Base-by-base conservation (phyloP, 1,284 basidiomycete species). In the Cryptococcus neoformans region DNA sequence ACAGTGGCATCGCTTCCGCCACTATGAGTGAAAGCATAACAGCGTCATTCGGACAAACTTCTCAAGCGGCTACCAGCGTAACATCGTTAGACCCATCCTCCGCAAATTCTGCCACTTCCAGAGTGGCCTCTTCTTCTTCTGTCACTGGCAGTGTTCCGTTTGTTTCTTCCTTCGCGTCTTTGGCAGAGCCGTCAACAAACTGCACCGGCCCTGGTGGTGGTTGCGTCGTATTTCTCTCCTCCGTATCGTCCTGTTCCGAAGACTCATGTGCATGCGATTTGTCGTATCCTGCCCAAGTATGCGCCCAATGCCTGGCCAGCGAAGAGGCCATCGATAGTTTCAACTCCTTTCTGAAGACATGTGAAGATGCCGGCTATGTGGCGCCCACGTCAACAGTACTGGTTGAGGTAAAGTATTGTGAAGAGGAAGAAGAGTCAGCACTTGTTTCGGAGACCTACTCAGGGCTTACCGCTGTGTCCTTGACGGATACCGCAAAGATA, bases 291-390 rank as follows among this genome's bases (percentile, higher is more conserved):
- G 61, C 58, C 8, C 61, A 62, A 42, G 44, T 59, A 0, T 62
- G 61, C 39, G 58, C 61, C 2, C 53, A 62, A 35, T 62, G 61
- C 36, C 12, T 59, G 41, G 46, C 48, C 14, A 48, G 37, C n/a
- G 17, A 57, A 35, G 52, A 51, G 10, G 51, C 51, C 10, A 53
- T 62, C 3, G 11, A 55, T 3, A 17, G 16, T 11, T 62, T 57
- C 21, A 57, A 62, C 41, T 16, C 40, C 7, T 59, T 48, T 39
- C 45, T 62, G 34, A 17, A 54, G 12, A 55, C 53, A 10, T 62
- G 61, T 47, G 21, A 36, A 11, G 49, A n/a, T 10, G 21, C 16
- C 4, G 55, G 57, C 1, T 53, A 49, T 7, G 51, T 51, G 8
- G 36, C 47, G 17, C 56, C 59, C 17, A 49, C 39, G 14, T 21